phyloP scores from a whole-genome alignment of 495 filamentous ascomycete species.

The Penicillium steckii region DNA sequence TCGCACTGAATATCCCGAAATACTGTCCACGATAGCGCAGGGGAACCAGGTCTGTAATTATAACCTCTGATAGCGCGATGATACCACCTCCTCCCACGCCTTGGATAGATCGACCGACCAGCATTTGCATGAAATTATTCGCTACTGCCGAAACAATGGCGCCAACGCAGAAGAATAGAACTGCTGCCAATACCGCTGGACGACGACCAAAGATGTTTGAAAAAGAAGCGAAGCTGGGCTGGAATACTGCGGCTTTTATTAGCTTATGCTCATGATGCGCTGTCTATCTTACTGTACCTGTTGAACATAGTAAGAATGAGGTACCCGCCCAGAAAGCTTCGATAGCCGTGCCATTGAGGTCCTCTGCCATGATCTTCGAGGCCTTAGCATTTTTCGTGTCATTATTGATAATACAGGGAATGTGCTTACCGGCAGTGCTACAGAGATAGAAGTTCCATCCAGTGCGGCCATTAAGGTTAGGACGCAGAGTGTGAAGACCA shows the following conservation, averaged over 20 bases:
- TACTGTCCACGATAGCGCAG: slow-evolving; percentile 46
- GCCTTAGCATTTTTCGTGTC: not conserved
- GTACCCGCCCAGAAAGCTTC: slow-evolving; percentile 62
- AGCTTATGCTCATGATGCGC: not conserved
- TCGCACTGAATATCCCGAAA: slow-evolving; percentile 49
- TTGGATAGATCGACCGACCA: slow-evolving; percentile 65
- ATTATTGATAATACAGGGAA: too few species aligned
- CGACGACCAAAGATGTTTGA: slow-evolving; percentile 44
- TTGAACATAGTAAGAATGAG: slow-evolving; percentile 51
- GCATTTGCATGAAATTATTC: slow-evolving; percentile 61
- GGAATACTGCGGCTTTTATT: slow-evolving; percentile 26
- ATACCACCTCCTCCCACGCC: slow-evolving; percentile 74
- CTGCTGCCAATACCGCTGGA: slow-evolving; percentile 44
- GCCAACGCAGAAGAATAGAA: slow-evolving; percentile 57
- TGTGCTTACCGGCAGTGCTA: slow-evolving; percentile 69
- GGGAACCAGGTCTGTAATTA: slow-evolving; percentile 66
- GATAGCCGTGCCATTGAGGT: slow-evolving; percentile 52
- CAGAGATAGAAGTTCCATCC: slow-evolving; percentile 71
- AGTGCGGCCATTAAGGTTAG: slow-evolving; percentile 68
- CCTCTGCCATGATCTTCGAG: slow-evolving; percentile 31
- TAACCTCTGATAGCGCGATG: slow-evolving; percentile 61
- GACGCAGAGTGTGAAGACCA: slow-evolving; percentile 51
- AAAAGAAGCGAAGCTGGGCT: slow-evolving; percentile 40
- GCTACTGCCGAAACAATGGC: slow-evolving; percentile 54
- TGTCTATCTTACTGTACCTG: slow-evolving; percentile 15